These are phyloP conservation scores for Lophiotrema nucula DNA, from an alignment of 495 filamentous ascomycete species.

Conservation along the genomic window DNA sequence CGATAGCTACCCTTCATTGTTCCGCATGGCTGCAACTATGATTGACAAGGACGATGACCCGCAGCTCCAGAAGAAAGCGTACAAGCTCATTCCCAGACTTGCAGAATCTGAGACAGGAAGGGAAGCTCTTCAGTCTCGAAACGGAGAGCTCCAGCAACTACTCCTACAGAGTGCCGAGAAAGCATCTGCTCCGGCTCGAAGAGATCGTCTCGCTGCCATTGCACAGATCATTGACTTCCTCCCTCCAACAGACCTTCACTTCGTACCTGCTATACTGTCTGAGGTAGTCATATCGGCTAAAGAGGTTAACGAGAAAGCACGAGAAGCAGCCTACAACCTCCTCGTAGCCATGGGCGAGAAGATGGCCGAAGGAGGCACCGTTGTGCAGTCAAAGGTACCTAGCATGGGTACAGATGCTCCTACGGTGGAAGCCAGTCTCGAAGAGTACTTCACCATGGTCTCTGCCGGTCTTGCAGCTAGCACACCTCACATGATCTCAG, in stretches of 20 bases:
- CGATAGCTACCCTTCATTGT: slow-evolving; percentile 74
- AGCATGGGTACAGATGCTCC: slow-evolving; percentile 80
- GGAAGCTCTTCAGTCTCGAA: slow-evolving; percentile 68
- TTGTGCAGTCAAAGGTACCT: slow-evolving; percentile 79
- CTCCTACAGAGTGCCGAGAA: slow-evolving; percentile 75
- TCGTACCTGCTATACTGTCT: slow-evolving; percentile 85
- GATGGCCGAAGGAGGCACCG: slow-evolving; percentile 70
- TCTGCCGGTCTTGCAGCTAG: slow-evolving; percentile 88
- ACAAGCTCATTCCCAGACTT: slow-evolving; percentile 91
- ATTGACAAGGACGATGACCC: slow-evolving; percentile 76
- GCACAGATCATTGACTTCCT: slow-evolving; percentile 73
- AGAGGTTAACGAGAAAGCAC: slow-evolving; percentile 92
- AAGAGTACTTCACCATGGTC: slow-evolving; percentile 98
- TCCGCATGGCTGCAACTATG: slow-evolving; percentile 76
- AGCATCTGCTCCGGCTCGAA: slow-evolving; percentile 74
- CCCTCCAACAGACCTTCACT: slow-evolving; percentile 74
- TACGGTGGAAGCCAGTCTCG: slow-evolving; percentile 71
- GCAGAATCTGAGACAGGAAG: slow-evolving; percentile 73
- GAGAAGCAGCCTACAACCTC: slow-evolving; percentile 84
- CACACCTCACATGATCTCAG: slow-evolving; percentile 93
- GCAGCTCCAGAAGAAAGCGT: slow-evolving; percentile 98
- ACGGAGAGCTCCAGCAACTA: slow-evolving; percentile 71
- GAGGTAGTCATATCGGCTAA: slow-evolving; percentile 95
- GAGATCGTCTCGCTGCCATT: slow-evolving; percentile 80
- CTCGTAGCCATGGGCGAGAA: slow-evolving; percentile 83